phyloP scores from a whole-genome alignment of 352 stramenopile species.

The Phytophthora fragariae region DNA sequence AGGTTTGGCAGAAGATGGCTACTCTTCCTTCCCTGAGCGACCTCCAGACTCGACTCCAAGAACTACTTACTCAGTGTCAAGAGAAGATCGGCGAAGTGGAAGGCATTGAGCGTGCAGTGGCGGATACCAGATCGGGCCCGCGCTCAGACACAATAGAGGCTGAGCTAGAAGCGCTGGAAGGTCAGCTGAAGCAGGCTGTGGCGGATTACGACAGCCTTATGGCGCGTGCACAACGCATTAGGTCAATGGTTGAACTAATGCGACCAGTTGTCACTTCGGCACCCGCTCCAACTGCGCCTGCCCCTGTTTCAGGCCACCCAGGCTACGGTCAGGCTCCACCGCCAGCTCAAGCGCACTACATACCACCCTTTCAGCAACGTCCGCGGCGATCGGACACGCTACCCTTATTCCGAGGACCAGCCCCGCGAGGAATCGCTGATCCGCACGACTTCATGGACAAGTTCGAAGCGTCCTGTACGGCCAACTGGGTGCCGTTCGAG shows the following conservation, averaged over 20 bases:
- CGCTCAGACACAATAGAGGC: not conserved
- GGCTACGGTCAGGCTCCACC: slow-evolving; percentile 1
- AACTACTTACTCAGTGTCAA: not conserved
- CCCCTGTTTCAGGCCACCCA: not conserved
- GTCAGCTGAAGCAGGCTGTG: not conserved
- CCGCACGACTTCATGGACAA: slow-evolving; percentile 11
- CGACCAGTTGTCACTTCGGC: not conserved
- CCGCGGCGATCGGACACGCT: not conserved
- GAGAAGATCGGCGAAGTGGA: slow-evolving; percentile 5
- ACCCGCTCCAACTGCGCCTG: not conserved
- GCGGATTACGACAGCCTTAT: not conserved
- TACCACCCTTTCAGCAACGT: slow-evolving; percentile 4
- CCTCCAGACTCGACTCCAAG: not conserved
- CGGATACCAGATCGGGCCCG: not conserved
- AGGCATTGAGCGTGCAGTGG: not conserved
- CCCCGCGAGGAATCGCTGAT: not conserved
- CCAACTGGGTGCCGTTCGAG: slow-evolving; percentile 7
- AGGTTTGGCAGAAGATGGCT: not conserved
- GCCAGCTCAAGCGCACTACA: not conserved
- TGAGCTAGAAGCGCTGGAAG: not conserved
- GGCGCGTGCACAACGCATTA: not conserved
- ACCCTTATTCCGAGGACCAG: slow-evolving; percentile 1
- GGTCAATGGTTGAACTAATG: slow-evolving; percentile 3
- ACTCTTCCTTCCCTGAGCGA: slow-evolving; percentile 1
- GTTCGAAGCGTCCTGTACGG: slow-evolving; percentile 1